Conservation (phyloP, 306 rosid species). For the Rubus parviflorus region DNA sequence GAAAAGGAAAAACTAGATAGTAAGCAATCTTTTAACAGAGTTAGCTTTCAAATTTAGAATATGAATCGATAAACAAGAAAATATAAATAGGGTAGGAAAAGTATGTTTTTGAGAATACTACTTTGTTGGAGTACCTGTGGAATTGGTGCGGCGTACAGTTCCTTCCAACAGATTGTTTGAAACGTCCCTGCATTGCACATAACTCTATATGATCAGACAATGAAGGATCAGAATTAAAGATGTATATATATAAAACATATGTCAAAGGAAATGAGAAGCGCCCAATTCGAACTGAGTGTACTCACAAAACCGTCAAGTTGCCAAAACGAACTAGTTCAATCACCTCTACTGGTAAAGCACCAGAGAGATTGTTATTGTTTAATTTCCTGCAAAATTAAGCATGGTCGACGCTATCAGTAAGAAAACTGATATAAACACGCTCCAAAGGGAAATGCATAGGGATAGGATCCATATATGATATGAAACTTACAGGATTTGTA, state of each 20-base stretch:
- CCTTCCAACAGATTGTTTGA: constrained; percentile 20
- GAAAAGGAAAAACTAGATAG: not conserved
- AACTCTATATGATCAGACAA: not conserved
- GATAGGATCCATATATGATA: not conserved
- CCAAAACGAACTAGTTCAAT: constrained; percentile 27
- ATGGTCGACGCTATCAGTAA: not conserved
- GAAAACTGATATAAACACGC: not conserved
- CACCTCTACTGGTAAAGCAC: constrained; percentile 17
- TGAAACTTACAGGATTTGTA: constrained; percentile 18
- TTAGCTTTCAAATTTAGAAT: not conserved
- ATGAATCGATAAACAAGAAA: not conserved
- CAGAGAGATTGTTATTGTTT: constrained; percentile 25
- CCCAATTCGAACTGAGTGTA: not conserved
- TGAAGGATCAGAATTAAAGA: not conserved
- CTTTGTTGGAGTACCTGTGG: not conserved
- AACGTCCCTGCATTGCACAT: constrained; percentile 9
- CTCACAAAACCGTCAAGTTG: constrained; percentile 26
- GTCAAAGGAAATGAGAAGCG: not conserved
- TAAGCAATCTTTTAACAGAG: not conserved
- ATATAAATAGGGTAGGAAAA: not conserved
- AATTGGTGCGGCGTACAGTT: not conserved
- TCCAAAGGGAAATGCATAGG: not conserved
- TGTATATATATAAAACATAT: not conserved
- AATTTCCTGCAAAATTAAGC: constrained; percentile 22
- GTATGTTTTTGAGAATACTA: not conserved